phyloP scores from a whole-genome alignment of 1,139 yeast species.

The Geotrichum aggregatum region DNA sequence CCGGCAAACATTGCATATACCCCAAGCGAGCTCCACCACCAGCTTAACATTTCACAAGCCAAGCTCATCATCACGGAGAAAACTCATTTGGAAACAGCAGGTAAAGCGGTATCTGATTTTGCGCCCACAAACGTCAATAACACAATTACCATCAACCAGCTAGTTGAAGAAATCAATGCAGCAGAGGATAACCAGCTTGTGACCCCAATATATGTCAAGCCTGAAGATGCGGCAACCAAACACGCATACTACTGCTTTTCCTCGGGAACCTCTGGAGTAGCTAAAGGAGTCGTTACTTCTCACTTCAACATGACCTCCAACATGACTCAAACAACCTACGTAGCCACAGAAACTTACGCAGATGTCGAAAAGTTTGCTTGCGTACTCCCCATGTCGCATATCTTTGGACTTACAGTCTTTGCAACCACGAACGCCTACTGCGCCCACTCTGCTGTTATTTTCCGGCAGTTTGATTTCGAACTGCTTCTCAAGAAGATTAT shows the following conservation, averaged over 20 bases:
- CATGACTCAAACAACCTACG: conserved; percentile 26
- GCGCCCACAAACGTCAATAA: conserved; percentile 17
- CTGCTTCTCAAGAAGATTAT: conserved; percentile 30
- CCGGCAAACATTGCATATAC: conserved; percentile 40
- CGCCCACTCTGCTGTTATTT: conserved; percentile 33
- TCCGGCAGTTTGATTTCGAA: conserved; percentile 37
- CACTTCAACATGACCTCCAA: conserved; percentile 44
- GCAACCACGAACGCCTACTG: conserved; percentile 28
- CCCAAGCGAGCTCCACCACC: conserved; percentile 38
- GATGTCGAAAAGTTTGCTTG: conserved; percentile 21
- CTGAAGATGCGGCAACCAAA: conserved; percentile 26
- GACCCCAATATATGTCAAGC: conserved; percentile 11
- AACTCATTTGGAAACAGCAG: conserved; percentile 26
- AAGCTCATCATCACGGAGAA: conserved; percentile 32
- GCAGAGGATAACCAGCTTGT: conserved; percentile 1
- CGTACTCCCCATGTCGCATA: conserved; percentile 41
- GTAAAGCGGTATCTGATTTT: conserved; percentile 32
- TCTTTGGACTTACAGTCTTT: conserved; percentile 36
- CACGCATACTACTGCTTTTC: conserved; percentile 51
- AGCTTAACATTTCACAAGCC: conserved; percentile 34
- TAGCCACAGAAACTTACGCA: conserved; percentile 13
- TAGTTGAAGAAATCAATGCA: conserved; percentile 19
- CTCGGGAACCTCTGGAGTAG: conserved; percentile 71
- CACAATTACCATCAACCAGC: conserved; percentile 24
- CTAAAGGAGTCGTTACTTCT: conserved; percentile 66